Evolutionary conservation across 257 asterid genomes (phyloP), one percentile per base, ranked within the genome.

Genomic region (Hygrophila difformis): DNA sequence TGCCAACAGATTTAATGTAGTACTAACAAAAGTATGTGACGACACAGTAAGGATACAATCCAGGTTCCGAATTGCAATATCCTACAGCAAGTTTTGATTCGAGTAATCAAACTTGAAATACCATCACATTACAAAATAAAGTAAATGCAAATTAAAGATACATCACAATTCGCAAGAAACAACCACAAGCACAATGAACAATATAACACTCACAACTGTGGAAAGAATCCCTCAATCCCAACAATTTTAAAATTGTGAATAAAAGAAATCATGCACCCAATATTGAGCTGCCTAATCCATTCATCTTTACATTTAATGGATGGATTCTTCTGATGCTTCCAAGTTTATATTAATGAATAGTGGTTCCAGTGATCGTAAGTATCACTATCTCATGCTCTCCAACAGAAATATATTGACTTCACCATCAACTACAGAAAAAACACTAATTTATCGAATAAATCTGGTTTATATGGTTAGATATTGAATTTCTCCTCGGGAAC

Each of bases 41-140:
- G 94, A 72, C 47, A 86, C 88, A 3, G 93, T 65, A 56, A 91
- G 89, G 43, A 86, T 78, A 42, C 75, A 91, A 59, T 91, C 99
- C 19, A 91, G 92, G 73, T 91, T 91, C 41, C 93, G 92, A 36
- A 86, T 65, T 35, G 69, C 93, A 67, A 91, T 80, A 51, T 79
- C 96, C 99, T 91, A 93, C 84, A 78, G 48, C 63, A 65, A 59
- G n/a, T 51, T 59, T 46, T 6, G 24, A 20, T 42, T 24, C 22
- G 2, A 53, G 39, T 33, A 43, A 2, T 52, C 5, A 43, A 18
- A 31, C 44, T 55, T 41, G 35, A 17, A 47, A 22, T 12, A 40
- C 28, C 17, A 39, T 18, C 10, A 47, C 23, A 33, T 48, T 12
- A 23, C 10, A 14, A 13, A 37, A 35, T 13, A 31, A 57, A 56